These are phyloP conservation scores for Capsicum rhomboideum DNA, from an alignment of 257 asterid genomes.

Conservation along the genomic window DNA sequence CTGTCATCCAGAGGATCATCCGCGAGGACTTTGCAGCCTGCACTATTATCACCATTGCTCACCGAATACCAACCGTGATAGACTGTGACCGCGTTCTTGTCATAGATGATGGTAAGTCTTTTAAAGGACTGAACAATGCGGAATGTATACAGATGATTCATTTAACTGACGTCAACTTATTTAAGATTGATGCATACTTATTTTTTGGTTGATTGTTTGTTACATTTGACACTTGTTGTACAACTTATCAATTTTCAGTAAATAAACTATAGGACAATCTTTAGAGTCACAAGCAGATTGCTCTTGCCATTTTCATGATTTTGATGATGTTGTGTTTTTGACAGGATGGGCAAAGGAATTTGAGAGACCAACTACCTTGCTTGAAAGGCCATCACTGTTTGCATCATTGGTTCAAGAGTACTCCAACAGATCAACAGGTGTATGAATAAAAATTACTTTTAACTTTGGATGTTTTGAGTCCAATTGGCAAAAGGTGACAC, in stretches of 20 bases:
- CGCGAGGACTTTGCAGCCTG: conserved; percentile 51
- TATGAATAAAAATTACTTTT: conserved; percentile 8
- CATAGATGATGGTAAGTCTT: conserved; percentile 52
- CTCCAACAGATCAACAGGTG: conserved; percentile 44
- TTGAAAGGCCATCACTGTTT: conserved; percentile 43
- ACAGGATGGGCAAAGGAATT: conserved; percentile 60
- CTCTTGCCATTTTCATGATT: not conserved
- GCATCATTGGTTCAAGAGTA: conserved; percentile 65
- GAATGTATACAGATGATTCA: not conserved
- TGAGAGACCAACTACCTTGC: conserved; percentile 44
- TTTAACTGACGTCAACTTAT: not conserved
- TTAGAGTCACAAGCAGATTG: not conserved
- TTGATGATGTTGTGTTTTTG: not conserved
- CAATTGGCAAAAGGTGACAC: not conserved
- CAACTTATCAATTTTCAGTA: not conserved
- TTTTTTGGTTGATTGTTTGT: not conserved
- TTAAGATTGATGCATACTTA: not conserved
- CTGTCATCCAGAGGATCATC: conserved; percentile 50
- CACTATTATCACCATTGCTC: conserved; percentile 70
- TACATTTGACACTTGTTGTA: not conserved
- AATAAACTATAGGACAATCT: not conserved
- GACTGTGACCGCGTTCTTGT: conserved; percentile 63
- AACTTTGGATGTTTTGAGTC: not conserved
- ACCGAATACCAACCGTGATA: conserved; percentile 72
- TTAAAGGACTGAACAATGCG: not conserved